These are phyloP conservation scores for Penicillium steckii DNA, from an alignment of 495 filamentous ascomycete species.

Conservation along the genomic window DNA sequence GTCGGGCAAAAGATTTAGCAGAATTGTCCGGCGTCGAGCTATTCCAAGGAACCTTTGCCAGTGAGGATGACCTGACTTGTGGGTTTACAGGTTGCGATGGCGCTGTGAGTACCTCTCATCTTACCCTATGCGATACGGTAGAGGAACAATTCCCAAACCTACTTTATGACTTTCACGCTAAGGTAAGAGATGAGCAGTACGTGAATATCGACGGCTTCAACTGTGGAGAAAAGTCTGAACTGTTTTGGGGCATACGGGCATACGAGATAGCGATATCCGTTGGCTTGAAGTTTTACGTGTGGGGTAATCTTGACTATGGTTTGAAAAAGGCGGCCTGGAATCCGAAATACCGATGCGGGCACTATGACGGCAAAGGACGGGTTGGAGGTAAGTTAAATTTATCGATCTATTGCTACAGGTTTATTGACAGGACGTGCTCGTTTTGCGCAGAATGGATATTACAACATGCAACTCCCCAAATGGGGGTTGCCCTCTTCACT, in stretches of 20 bases:
- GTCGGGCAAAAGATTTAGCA: constrained; percentile 37
- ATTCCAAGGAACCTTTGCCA: constrained; percentile 44
- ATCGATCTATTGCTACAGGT: no score
- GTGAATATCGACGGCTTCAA: constrained; percentile 57
- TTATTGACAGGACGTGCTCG: no score
- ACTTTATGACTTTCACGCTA: no score
- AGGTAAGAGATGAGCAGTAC: no score
- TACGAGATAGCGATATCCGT: constrained; percentile 53
- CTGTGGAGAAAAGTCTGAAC: constrained; percentile 52
- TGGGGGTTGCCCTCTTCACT: no score
- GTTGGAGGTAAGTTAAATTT: no score
- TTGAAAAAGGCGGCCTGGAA: constrained; percentile 11
- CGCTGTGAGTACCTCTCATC: no score
- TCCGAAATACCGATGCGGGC: constrained; percentile 45
- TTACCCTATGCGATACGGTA: no score
- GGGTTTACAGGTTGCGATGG: constrained; percentile 42
- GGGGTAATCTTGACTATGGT: constrained; percentile 46
- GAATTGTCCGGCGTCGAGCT: constrained; percentile 42
- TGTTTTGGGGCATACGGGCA: constrained; percentile 53
- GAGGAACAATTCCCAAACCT: no score
- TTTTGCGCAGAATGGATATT: no score
- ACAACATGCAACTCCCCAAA: no score
- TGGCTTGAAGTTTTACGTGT: constrained; percentile 54
- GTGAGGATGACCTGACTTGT: constrained; percentile 40
- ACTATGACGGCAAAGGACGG: constrained; percentile 55